Conservation (phyloP, 805 yeast genomes). For the Isabelozyma pseudorhagii region DNA sequence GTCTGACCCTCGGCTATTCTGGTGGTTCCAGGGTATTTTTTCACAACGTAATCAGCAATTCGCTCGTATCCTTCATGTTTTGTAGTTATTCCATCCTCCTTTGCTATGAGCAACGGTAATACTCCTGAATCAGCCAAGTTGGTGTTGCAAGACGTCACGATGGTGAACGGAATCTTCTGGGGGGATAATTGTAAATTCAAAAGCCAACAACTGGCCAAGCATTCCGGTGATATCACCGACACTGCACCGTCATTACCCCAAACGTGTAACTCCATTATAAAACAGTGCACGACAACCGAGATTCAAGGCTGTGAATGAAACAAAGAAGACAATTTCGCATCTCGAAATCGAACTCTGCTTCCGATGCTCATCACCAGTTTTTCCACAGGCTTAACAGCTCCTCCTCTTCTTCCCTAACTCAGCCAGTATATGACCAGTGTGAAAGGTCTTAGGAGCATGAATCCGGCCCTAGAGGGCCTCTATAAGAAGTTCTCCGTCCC, state of each 20-base stretch:
- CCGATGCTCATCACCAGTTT: not conserved
- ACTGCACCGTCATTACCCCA: conserved; percentile 48
- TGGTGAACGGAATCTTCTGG: conserved; percentile 12
- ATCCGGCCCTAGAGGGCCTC: not conserved
- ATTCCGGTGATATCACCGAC: conserved; percentile 51
- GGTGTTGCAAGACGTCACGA: conserved; percentile 59
- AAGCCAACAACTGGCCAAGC: conserved; percentile 46
- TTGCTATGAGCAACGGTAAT: conserved; percentile 46
- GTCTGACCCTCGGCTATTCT: conserved; percentile 12
- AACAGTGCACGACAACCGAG: not conserved
- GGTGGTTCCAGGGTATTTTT: conserved; percentile 1
- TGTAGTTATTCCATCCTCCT: not conserved
- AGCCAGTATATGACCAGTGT: not conserved
- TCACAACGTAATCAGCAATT: conserved; percentile 9
- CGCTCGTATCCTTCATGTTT: conserved; percentile 16
- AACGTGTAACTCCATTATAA: conserved; percentile 39
- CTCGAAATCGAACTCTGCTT: not conserved
- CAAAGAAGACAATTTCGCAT: too few species aligned
- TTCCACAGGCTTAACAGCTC: not conserved
- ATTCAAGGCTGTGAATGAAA: too few species aligned
- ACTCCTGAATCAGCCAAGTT: conserved; percentile 47
- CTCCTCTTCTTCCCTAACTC: not conserved
- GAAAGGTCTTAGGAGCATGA: not conserved
- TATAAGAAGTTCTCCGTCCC: not conserved
- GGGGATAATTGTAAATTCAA: conserved; percentile 19